Evolutionary conservation across 2,329 filamentous ascomycete species (phyloP), one percentile per base, ranked within the genome.

Genomic region (Colletotrichum lindemuthianum): DNA sequence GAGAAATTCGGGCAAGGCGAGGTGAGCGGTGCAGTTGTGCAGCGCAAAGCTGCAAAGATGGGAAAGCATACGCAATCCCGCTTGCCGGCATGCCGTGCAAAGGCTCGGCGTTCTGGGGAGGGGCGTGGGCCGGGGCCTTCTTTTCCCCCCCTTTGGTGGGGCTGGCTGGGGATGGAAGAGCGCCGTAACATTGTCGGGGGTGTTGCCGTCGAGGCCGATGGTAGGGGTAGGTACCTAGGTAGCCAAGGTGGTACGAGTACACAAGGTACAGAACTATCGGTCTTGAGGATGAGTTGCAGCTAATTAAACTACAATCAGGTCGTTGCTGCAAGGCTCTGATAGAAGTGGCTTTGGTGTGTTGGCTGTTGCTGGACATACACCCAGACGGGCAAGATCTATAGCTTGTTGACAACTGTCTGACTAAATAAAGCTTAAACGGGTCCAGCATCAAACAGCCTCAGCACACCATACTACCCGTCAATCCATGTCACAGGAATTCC

Each of bases 1-100:
- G 51, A 51, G 59, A 56, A 59, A 45, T 59, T 49, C 49, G 54
- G 63, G 48, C 53, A 45, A 49, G 63, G 44, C 63, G 63, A 45
- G 39, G 53, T 59, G 59, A 66, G 54, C 45, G 61, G 58, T 53
- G 61, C 24, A 45, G 39, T 58, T 58, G 59, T 63, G 54, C 45
- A 58, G 58, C 49, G 61, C 58, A 58, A 65, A 61, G 41, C 60
- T 65, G 61, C 61, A 57, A 65, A 65, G 59, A 39, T 49, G 59
- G 43, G 49, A 59, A 63, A 58, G 64, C 60, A 63, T 67, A 67
- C 64, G 64, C 64, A 67, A 65, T 67, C 64, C 64, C 55, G 55
- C 53, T 65, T 67, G 64, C 64, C 64, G 64, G 60, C 55, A 60
- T 67, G 54, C 64, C 64, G 64, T 57, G 64, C 50, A 47, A 47